Evolutionary conservation across 371 early-diverging fungal genomes (phyloP).

Genomic region (Circinella minor): DNA sequence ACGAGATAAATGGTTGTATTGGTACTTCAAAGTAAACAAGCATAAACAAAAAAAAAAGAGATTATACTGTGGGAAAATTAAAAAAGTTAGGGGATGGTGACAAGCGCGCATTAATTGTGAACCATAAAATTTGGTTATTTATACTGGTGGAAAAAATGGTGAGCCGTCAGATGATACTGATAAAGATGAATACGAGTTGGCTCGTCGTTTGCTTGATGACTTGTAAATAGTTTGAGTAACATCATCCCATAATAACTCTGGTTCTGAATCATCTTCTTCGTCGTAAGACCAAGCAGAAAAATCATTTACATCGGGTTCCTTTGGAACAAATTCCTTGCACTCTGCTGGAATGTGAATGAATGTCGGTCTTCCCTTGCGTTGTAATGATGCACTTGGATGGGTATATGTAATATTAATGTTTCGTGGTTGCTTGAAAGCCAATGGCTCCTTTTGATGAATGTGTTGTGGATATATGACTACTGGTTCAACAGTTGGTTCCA

Average conservation of each 20-base stretch:
- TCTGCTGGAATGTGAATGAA: constrained; percentile 23
- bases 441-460: constrained; percentile 18
- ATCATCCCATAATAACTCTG: constrained; percentile 24
- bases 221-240: constrained; percentile 21
- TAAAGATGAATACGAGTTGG: neutral
- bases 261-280: constrained; percentile 8
- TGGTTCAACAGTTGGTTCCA: constrained; percentile 28
- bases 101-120: too few relatives aligned
- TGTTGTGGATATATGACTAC: constrained; percentile 25
- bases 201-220: constrained; percentile 1
- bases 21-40: too few relatives aligned
- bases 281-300: constrained; percentile 30
- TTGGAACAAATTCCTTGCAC: constrained; percentile 11
- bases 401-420: neutral
- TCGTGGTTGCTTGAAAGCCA: neutral
- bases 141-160: neutral
- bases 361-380: constrained; percentile 24
- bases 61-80: too few relatives aligned
- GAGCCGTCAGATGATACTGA: neutral
- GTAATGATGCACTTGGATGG: constrained; percentile 15
- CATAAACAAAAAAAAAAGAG: too few relatives aligned
- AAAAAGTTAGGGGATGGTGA: too few relatives aligned
- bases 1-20: too few relatives aligned
- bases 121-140: too few relatives aligned
- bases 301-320: constrained; percentile 13